A percentile compares a stretch with the other conserved stretches of the same genome.
Evolutionary conservation across 164 flowering plant species (phyloP).

Genomic region (Kalanchoe fedtschenkoi): DNA sequence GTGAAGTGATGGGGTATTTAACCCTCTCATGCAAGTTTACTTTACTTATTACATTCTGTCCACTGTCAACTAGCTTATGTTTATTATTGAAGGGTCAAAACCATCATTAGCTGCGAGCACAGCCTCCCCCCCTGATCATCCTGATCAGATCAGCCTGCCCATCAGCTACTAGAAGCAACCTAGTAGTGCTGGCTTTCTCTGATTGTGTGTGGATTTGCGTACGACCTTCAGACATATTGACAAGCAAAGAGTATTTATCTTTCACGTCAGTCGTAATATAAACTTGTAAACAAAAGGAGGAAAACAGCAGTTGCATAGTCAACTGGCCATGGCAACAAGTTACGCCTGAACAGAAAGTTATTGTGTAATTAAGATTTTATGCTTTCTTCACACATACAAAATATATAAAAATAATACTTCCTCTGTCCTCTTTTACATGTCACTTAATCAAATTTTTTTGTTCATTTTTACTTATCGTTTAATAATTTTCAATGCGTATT

Average conservation of each 20-base stretch:
- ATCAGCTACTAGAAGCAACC: neutral
- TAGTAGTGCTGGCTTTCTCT: neutral
- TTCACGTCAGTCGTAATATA: neutral
- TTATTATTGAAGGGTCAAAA: neutral
- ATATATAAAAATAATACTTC: no score
- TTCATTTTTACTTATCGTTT: no score
- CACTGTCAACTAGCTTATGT: neutral
- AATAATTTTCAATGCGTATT: no score
- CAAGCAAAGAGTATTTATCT: neutral
- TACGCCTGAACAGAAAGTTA: no score
- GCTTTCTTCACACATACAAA: no score
- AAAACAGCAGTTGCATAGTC: neutral
- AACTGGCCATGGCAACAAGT: neutral
- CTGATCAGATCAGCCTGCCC: neutral
- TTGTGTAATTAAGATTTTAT: no score
- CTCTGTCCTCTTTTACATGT: no score
- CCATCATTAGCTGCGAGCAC: neutral
- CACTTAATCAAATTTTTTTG: no score
- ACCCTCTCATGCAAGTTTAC: neutral
- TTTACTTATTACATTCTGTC: neutral
- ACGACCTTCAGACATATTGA: neutral
- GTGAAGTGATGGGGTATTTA: conserved; percentile 4
- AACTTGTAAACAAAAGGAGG: conserved; percentile 3
- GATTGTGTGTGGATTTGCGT: no score
- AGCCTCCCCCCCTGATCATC: neutral